phyloP scores from a whole-genome alignment of 805 yeast genomes.

The Pichia membranifaciens region DNA sequence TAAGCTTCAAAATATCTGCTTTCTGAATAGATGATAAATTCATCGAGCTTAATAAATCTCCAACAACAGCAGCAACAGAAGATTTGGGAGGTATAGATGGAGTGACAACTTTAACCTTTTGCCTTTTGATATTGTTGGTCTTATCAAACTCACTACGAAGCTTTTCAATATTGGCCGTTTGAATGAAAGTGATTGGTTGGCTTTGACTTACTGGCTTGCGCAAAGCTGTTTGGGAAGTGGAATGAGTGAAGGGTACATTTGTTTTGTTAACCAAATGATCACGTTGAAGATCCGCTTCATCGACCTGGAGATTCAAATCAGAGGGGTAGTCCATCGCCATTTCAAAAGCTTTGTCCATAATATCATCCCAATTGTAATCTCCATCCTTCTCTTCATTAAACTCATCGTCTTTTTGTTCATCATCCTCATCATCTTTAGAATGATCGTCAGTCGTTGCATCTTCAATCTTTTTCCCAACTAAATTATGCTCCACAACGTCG shows the following conservation, averaged over 20 bases:
- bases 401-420: not conserved
- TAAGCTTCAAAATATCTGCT: slow-evolving; percentile 5
- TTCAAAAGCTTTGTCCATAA: slow-evolving; percentile 69
- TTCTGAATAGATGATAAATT: slow-evolving; percentile 8
- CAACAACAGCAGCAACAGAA: slow-evolving; percentile 7
- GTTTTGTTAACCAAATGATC: not conserved
- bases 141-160: not conserved
- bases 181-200: slow-evolving; percentile 8
- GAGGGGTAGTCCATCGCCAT: slow-evolving; percentile 67
- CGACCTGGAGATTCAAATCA: slow-evolving; percentile 27
- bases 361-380: slow-evolving; percentile 46
- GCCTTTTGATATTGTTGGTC: not conserved
- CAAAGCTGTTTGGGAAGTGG: not conserved
- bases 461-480: slow-evolving; percentile 16
- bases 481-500: slow-evolving; percentile 39
- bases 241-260: not conserved
- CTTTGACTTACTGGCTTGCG: not conserved
- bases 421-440: slow-evolving; percentile 5
- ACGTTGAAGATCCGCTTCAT: not conserved
- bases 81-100: slow-evolving; percentile 1
- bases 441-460: slow-evolving; percentile 8
- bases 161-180: slow-evolving; percentile 9
- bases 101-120: not conserved
- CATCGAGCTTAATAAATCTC: slow-evolving; percentile 10
- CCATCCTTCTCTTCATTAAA: slow-evolving; percentile 21